Base-by-base conservation (phyloP, 495 filamentous ascomycete genomes). In the Penicillium daleae region DNA sequence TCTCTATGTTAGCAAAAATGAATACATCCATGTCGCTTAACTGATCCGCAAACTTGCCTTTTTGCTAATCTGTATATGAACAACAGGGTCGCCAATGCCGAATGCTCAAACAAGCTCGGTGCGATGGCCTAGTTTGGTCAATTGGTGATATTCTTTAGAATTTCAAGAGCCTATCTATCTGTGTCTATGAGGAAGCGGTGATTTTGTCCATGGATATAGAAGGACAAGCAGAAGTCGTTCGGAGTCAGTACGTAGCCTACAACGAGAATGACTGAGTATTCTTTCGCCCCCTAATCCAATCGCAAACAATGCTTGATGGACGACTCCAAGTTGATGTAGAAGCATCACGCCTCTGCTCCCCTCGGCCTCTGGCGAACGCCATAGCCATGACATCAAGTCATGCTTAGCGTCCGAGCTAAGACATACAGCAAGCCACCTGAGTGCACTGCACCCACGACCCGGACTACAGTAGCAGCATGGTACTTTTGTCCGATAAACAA, bases 361-460 rank as follows among this genome's bases (percentile, higher is more conserved):
- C 46, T 24, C 13, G 24, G 46, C 22, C 21, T 15, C 46, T 6
- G 24, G 24, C 24, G 2, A 50, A 50, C 12, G 24, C 51, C 32
- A 35, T 7, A 19, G 56, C 56, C 56, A 13, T 44, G 37, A 52
- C 44, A 33, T 35, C 56, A 55, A 63, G 53, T 54, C 42, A 60
- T 5, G 15, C 9, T 46, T 46, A 21, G 37, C 40, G 9, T 29
- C 27, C 12, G 42, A 44, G 61, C 39, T 51, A 60, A 56, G 56
- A 37, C 42, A 26, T 52, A 39, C 32, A 59, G 42, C 57, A 64
- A 60, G 62, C 57, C 62, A 64, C 42, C 51, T 33, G 17, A 29
- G 21, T 42, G 42, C 39, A 56, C 21, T 27, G 40, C 8, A 22
- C 39, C 37, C 37, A 21, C 21, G 39, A 42, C 17, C 39, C 17